These are phyloP conservation scores for Curvularia sp. DNA, from an alignment of 2,329 filamentous ascomycete species.

Conservation along the genomic window DNA sequence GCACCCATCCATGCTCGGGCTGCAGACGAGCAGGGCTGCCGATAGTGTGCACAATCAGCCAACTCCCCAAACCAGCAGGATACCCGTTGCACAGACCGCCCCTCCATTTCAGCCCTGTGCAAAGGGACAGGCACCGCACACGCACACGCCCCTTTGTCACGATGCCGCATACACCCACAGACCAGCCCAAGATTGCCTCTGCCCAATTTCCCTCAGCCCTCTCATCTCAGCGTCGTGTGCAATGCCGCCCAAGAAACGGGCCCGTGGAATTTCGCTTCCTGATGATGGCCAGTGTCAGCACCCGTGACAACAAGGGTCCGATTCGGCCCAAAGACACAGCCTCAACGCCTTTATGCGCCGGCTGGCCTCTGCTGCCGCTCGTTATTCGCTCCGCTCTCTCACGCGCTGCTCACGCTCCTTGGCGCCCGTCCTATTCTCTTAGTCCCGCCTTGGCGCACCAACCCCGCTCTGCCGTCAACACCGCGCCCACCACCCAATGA, in stretches of 20 bases:
- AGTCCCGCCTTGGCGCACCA: constrained; percentile 21
- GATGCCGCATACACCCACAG: constrained; percentile 4
- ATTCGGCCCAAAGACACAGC: constrained; percentile 35
- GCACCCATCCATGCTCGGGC: constrained; percentile 16
- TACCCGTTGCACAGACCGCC: constrained; percentile 25
- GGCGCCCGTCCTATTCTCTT: constrained; percentile 18
- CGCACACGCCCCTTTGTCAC: constrained; percentile 8
- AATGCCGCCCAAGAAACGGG: constrained; percentile 6
- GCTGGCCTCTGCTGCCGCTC: constrained; percentile 18
- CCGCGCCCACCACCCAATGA: constrained; percentile 5
- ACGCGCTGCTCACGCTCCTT: constrained; percentile 20
- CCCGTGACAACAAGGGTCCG: constrained; percentile 21
- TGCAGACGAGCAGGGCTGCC: constrained; percentile 20
- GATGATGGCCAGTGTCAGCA: constrained; percentile 21
- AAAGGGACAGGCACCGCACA: constrained; percentile 1
- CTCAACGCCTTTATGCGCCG: constrained; percentile 42
- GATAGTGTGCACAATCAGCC: constrained; percentile 23
- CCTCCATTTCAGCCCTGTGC: constrained; percentile 17
- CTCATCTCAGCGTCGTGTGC: constrained; percentile 5
- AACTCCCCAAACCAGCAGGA: constrained; percentile 21
- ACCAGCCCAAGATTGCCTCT: constrained; percentile 5
- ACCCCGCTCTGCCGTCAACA: constrained; percentile 17
- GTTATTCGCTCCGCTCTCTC: constrained; percentile 30
- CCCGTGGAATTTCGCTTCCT: constrained; percentile 1
- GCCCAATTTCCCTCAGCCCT: constrained; percentile 18